phyloP scores from a whole-genome alignment of 306 rosid genomes.

The Prunus kanzakura region DNA sequence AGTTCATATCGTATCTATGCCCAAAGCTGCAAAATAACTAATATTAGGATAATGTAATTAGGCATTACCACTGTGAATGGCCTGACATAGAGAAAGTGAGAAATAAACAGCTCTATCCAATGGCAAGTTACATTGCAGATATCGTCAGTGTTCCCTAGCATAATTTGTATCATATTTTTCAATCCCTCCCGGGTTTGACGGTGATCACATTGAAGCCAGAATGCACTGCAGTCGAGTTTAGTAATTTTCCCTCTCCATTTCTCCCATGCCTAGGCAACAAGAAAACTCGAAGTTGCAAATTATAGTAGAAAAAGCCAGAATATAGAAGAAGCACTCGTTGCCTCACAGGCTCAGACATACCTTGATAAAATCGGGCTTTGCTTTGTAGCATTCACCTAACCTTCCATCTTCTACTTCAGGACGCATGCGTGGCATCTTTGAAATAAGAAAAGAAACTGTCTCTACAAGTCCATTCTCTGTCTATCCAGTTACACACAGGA shows the following conservation, averaged over 20 bases:
- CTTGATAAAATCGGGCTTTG: slow-evolving; percentile 87
- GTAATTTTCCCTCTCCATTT: slow-evolving; percentile 85
- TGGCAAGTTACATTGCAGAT: slow-evolving; percentile 63
- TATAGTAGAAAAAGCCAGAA: neutral
- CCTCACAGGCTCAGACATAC: slow-evolving; percentile 32
- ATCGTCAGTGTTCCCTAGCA: slow-evolving; percentile 70
- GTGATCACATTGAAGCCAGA: slow-evolving; percentile 81
- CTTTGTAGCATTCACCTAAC: slow-evolving; percentile 70
- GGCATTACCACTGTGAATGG: slow-evolving; percentile 73
- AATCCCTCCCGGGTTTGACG: slow-evolving; percentile 68
- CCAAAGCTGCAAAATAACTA: neutral
- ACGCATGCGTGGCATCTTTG: slow-evolving; percentile 81
- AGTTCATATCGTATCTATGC: neutral
- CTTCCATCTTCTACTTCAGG: slow-evolving; percentile 57
- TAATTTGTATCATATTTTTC: slow-evolving; percentile 78
- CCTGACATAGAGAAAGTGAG: slow-evolving; percentile 76
- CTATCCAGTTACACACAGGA: slow-evolving; percentile 39
- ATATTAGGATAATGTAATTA: neutral
- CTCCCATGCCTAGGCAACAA: slow-evolving; percentile 77
- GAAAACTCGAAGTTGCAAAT: slow-evolving; percentile 20
- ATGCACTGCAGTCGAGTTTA: slow-evolving; percentile 77
- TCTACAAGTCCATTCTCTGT: slow-evolving; percentile 90
- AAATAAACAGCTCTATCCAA: slow-evolving; percentile 78
- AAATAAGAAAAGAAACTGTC: slow-evolving; percentile 82
- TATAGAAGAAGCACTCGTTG: neutral